Percentiles rank a stretch among this genome's conserved stretches.
Evolutionary conservation across 23 red algal genomes (phyloP).

Genomic region (Chondrus crispus): DNA sequence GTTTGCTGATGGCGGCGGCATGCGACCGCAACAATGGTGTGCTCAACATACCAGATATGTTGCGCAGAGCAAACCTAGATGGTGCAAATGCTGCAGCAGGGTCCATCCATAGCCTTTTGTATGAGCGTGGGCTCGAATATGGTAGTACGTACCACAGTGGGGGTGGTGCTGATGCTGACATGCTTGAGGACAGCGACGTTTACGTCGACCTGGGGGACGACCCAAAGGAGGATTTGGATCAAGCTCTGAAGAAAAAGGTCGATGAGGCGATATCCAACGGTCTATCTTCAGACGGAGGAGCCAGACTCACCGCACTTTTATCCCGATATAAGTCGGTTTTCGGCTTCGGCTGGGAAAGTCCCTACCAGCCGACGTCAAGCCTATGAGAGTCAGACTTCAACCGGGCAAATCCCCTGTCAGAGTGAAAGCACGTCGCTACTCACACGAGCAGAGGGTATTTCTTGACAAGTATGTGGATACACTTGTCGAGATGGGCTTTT

Average conservation of each 20-base stretch:
- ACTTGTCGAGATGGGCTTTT: neutral
- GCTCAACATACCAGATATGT: neutral
- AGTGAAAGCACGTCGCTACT: neutral
- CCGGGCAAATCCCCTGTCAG: neutral
- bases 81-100: neutral
- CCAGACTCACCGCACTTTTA: neutral
- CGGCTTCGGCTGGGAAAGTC: neutral
- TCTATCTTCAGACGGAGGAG: neutral
- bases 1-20: neutral
- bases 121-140: neutral
- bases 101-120: neutral
- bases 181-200: neutral
- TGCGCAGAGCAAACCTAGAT: neutral
- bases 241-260: neutral
- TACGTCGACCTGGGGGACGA: neutral
- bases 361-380: neutral
- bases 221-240: neutral
- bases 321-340: neutral
- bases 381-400: conserved; percentile 4
- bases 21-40: neutral
- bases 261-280: neutral
- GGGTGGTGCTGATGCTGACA: neutral
- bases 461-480: neutral
- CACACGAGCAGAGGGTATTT: neutral
- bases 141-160: neutral